These are phyloP conservation scores for Cucumis melo DNA, from an alignment of 306 rosid species.

Conservation along the genomic window DNA sequence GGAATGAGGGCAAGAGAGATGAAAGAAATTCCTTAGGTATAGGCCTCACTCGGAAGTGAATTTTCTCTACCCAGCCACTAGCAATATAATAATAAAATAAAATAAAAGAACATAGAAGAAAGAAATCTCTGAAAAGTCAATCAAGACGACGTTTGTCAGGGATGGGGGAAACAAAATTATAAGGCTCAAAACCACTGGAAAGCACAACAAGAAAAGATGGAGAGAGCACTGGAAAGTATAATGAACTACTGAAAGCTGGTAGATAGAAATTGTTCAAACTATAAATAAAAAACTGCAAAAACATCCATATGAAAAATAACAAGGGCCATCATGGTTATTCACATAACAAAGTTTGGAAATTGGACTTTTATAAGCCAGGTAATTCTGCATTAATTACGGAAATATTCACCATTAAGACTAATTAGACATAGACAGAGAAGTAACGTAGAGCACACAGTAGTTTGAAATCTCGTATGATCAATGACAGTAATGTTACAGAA, in stretches of 20 bases:
- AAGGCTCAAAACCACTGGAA: neutral
- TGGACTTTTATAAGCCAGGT: neutral
- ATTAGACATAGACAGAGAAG: neutral
- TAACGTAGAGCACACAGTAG: neutral
- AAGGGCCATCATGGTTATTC: neutral
- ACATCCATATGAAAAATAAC: neutral
- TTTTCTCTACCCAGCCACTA: neutral
- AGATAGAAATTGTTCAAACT: neutral
- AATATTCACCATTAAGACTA: neutral
- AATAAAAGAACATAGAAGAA: neutral
- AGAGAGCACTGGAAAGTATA: neutral
- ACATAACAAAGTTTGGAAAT: neutral
- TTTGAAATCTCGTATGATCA: neutral
- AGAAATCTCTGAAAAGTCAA: neutral
- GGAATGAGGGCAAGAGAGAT: neutral
- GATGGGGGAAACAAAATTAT: neutral
- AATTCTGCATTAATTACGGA: neutral
- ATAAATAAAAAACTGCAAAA: neutral
- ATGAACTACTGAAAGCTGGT: neutral
- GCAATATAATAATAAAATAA: neutral
- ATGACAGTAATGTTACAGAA: neutral
- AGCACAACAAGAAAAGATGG: neutral
- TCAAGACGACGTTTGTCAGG: neutral
- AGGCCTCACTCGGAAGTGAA: neutral
- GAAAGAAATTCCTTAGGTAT: neutral